Evolutionary conservation across 768 basidiomycete genomes (phyloP).

Genomic region (Leccinum truebloodii): DNA sequence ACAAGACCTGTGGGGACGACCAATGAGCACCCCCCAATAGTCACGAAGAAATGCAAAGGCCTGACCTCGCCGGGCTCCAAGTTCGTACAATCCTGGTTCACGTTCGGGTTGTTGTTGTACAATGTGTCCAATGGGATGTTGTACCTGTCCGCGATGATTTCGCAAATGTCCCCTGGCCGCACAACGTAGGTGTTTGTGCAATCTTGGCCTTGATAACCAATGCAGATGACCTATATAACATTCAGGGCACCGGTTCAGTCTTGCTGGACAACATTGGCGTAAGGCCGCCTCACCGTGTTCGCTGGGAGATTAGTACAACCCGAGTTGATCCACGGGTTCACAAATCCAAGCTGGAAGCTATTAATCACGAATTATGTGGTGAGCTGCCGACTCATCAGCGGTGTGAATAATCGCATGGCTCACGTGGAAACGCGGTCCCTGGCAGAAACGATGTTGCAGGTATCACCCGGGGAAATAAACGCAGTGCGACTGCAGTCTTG

Average conservation of each 20-base stretch:
- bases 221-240: conserved; percentile 44
- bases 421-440: neutral
- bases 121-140: neutral
- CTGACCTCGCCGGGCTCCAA: neutral
- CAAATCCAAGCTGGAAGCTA: conserved; percentile 59
- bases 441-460: neutral
- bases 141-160: neutral
- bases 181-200: conserved; percentile 35
- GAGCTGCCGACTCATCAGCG: neutral
- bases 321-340: conserved; percentile 44
- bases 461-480: neutral
- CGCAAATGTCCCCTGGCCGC: neutral
- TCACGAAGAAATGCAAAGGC: neutral
- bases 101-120: neutral
- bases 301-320: too few relatives aligned
- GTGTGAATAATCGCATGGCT: neutral
- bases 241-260: neutral
- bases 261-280: neutral
- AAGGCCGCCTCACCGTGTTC: conserved; percentile 25
- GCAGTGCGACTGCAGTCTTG: neutral
- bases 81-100: neutral
- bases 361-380: neutral
- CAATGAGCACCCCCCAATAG: neutral
- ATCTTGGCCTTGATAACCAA: conserved; percentile 55
- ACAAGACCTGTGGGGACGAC: neutral